Percentiles rank a stretch among this genome's conserved stretches.
Conservation (phyloP, 2,329 filamentous ascomycete species). For the Aspergillus fructus region DNA sequence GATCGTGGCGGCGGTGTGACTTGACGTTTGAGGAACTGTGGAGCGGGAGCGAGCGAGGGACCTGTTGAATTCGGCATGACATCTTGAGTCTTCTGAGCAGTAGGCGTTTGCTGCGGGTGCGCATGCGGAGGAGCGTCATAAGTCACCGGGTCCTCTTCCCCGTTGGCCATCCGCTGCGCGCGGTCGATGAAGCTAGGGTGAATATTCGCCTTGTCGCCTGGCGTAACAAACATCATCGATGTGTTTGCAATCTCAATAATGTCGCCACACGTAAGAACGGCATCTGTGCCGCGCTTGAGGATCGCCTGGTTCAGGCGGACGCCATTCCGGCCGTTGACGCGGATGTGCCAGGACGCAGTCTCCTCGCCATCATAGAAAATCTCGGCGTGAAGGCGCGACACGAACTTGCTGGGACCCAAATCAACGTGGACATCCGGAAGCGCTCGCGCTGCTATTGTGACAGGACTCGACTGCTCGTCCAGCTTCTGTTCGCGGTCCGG, state of each 20-base stretch:
- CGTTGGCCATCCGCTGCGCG: conserved; percentile 50
- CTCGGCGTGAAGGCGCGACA: conserved; percentile 73
- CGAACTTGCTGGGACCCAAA: conserved; percentile 77
- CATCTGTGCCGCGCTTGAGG: conserved; percentile 66
- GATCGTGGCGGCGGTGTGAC: conserved; percentile 42
- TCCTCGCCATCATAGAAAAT: conserved; percentile 71
- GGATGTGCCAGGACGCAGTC: conserved; percentile 71
- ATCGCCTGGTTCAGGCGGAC: conserved; percentile 75
- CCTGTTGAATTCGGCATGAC: conserved; percentile 24
- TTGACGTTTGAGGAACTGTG: conserved; percentile 45
- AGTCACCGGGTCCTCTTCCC: conserved; percentile 36
- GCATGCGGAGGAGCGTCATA: conserved; percentile 41
- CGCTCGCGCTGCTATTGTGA: conserved; percentile 43
- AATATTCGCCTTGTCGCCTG: conserved; percentile 69
- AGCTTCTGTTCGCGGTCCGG: conserved; percentile 46
- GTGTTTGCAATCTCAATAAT: conserved; percentile 89
- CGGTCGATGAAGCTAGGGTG: conserved; percentile 69
- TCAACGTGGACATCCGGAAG: conserved; percentile 73
- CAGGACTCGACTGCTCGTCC: conserved; percentile 48
- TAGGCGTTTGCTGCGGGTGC: conserved; percentile 32
- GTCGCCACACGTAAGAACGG: conserved; percentile 75
- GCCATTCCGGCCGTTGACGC: conserved; percentile 88
- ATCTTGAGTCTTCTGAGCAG: conserved; percentile 15
- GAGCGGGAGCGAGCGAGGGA: conserved; percentile 43
- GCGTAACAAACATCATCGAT: conserved; percentile 99